phyloP scores from a whole-genome alignment of 2,329 filamentous ascomycete genomes.

The Lachnellula hyalina region DNA sequence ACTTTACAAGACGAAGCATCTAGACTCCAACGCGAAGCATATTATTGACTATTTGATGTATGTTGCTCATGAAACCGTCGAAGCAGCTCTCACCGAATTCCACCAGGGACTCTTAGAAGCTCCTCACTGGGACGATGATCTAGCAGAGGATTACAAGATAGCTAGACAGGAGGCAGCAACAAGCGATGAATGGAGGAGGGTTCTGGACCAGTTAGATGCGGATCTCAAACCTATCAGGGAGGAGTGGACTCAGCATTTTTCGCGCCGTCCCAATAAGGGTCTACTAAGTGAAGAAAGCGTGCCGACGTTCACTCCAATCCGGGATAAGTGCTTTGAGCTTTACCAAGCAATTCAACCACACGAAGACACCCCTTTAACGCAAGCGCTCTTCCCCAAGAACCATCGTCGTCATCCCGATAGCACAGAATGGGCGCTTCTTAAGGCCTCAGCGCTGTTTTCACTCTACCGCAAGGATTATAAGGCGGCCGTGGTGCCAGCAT shows the following conservation, averaged over 20 bases:
- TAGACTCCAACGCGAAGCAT: slow-evolving; percentile 35
- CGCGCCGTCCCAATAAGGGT: not conserved
- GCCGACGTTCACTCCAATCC: slow-evolving; percentile 2
- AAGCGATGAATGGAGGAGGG: slow-evolving; percentile 9
- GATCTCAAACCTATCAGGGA: slow-evolving; percentile 11
- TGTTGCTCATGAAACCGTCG: slow-evolving; percentile 40
- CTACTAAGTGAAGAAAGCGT: not conserved
- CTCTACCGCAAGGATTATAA: slow-evolving; percentile 5
- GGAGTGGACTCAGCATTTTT: slow-evolving; percentile 10
- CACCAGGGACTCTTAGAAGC: slow-evolving; percentile 12
- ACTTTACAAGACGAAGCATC: slow-evolving; percentile 38
- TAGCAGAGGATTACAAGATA: slow-evolving; percentile 15
- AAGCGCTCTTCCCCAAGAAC: slow-evolving; percentile 14
- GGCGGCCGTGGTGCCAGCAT: slow-evolving; percentile 4
- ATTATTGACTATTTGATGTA: slow-evolving; percentile 62
- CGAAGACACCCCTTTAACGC: slow-evolving; percentile 11
- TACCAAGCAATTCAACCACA: slow-evolving; percentile 25
- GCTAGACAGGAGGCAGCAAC: slow-evolving; percentile 6
- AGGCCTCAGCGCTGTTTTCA: slow-evolving; percentile 36
- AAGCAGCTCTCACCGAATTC: slow-evolving; percentile 28
- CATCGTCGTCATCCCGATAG: slow-evolving; percentile 9
- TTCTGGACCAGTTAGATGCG: slow-evolving; percentile 12
- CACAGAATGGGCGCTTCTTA: slow-evolving; percentile 39
- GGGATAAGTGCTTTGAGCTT: slow-evolving; percentile 9
- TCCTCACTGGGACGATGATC: slow-evolving; percentile 20